Base-by-base conservation (phyloP, 495 filamentous ascomycete genomes). In the Aspergillus affinis region DNA sequence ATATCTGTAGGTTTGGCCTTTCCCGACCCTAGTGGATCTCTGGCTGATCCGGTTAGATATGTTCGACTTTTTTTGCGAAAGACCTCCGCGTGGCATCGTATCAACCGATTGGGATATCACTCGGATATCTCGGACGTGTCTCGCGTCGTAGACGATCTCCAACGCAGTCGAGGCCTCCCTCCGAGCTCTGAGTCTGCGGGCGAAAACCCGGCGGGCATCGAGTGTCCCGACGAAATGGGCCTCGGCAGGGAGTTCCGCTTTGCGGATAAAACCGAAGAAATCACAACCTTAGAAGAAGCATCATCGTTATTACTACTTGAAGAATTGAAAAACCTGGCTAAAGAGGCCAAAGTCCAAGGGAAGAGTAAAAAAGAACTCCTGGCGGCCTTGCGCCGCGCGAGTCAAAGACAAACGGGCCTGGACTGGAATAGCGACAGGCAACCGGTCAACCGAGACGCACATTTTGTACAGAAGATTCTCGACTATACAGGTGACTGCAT, bases 41-140 rank as follows among this genome's bases (percentile, higher is more conserved):
- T 41, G 49, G 19, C 53, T 61, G 49, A 54, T 59, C 10, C 23
- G 48, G 30, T 21, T 57, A 90, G 87, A 65, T 98, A 97, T 77
- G 92, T 97, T 13, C 88, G 94, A 13, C 75, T 98, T 6, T 98
- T 98, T 65, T 82, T 98, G 7, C 90, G 94, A 51, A 98, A 98
- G 71, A 94, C 91, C 1, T 86, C 90, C n/a, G 85, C 87, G 2
- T 98, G 94, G 94, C 92, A 97, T 76, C 90, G 94, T 32, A 83
- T 93, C 60, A 81, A 83, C 61, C 82, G 85, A 21, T 69, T 98
- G 21, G 83, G 84, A 0, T 95, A 96, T 66, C 84, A 92, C 65
- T 83, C 85, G 53, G 93, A 98, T 69, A 90, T 98, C 57, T 80
- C 86, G 50, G 86, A 97, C 70, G 73, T 92, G 51, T 73, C 80